Evolutionary conservation across 1,139 yeast genomes (phyloP).

Genomic region (Diutina mesorugosa): DNA sequence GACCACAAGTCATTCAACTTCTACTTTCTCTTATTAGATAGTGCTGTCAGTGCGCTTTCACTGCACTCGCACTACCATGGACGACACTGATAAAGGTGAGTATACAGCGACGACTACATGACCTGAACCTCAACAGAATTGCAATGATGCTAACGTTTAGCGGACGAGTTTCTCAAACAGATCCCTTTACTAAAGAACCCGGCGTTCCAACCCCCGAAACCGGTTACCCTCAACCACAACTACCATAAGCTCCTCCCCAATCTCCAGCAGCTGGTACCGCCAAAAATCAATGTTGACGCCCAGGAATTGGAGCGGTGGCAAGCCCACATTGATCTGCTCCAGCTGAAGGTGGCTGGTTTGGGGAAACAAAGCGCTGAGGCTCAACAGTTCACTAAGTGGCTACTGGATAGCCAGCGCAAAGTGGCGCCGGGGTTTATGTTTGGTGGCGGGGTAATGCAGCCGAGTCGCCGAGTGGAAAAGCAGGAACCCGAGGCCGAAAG

Average conservation of each 20-base stretch:
- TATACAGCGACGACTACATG: not conserved
- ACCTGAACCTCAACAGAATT: not conserved
- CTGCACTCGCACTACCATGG: constrained; percentile 7
- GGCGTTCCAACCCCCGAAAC: not conserved
- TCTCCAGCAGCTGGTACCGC: not conserved
- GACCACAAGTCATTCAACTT: too few species aligned
- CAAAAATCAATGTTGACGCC: not conserved
- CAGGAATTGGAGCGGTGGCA: not conserved
- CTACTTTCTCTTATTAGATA: too few species aligned
- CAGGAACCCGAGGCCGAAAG: not conserved
- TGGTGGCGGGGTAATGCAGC: constrained; percentile 1
- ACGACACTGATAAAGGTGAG: constrained; percentile 14
- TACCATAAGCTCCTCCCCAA: not conserved
- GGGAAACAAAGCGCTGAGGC: not conserved
- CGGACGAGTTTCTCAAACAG: not conserved
- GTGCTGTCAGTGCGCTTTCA: not conserved
- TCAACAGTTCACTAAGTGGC: not conserved
- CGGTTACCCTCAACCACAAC: not conserved
- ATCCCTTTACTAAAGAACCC: not conserved
- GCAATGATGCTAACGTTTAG: not conserved
- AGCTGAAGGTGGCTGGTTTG: not conserved
- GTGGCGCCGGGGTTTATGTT: constrained; percentile 1
- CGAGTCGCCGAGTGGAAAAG: not conserved
- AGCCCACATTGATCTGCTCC: not conserved
- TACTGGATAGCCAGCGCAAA: not conserved